A percentile compares a stretch with the other conserved stretches of the same genome.
Conservation (phyloP, 2,329 filamentous ascomycete species). For the Colletotrichum sp. region DNA sequence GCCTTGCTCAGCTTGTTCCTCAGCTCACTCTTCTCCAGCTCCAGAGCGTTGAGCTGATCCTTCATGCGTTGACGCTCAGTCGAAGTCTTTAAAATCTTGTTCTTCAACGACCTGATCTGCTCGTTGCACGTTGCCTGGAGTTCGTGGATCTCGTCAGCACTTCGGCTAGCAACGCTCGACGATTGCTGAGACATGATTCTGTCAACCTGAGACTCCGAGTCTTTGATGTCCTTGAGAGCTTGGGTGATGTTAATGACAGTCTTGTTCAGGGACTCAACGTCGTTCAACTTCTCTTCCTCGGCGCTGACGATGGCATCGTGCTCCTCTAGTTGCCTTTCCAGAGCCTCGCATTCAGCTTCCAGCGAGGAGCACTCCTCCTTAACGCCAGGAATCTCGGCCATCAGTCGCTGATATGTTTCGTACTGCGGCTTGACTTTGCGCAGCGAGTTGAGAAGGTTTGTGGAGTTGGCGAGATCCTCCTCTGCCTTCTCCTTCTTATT, state of each 20-base stretch:
- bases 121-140: constrained; percentile 72
- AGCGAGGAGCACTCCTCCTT: constrained; percentile 67
- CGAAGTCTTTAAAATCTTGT: constrained; percentile 68
- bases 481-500: constrained; percentile 68
- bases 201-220: constrained; percentile 75
- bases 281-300: constrained; percentile 69
- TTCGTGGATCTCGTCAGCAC: constrained; percentile 84
- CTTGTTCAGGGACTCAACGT: constrained; percentile 77
- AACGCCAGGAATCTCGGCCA: constrained; percentile 72
- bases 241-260: constrained; percentile 79
- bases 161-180: constrained; percentile 68
- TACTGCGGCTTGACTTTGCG: constrained; percentile 70
- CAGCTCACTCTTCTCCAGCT: constrained; percentile 79
- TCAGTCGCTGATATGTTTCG: constrained; percentile 76
- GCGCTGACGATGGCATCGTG: constrained; percentile 71
- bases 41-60: constrained; percentile 70
- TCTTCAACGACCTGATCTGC: constrained; percentile 68
- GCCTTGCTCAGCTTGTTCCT: constrained; percentile 74
- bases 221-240: constrained; percentile 73
- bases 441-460: constrained; percentile 60
- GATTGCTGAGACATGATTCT: constrained; percentile 79
- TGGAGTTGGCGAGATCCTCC: constrained; percentile 59
- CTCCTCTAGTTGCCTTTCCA: constrained; percentile 68
- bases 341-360: constrained; percentile 64
- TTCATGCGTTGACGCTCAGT: constrained; percentile 75